phyloP scores from a whole-genome alignment of 2,329 filamentous ascomycete genomes.

The Periconia sp. region DNA sequence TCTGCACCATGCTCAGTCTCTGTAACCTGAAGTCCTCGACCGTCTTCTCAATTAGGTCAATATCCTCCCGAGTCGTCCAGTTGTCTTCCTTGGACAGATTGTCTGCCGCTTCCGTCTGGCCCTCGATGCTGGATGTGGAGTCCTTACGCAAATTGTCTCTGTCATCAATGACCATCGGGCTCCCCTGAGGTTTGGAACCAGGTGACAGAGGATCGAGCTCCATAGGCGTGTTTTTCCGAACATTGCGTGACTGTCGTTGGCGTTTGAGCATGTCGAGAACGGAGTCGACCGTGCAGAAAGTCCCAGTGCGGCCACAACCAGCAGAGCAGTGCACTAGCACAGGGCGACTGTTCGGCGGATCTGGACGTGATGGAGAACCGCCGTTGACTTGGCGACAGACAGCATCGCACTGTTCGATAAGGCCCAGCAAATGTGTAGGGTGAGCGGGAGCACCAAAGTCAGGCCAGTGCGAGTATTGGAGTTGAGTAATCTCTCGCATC shows the following conservation, averaged over 20 bases:
- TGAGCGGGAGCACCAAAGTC: slow-evolving; percentile 94
- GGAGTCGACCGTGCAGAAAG: slow-evolving; percentile 94
- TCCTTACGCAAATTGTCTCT: slow-evolving; percentile 5
- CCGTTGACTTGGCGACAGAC: slow-evolving; percentile 54
- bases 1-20: slow-evolving; percentile 95
- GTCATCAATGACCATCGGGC: slow-evolving; percentile 6
- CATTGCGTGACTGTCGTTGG: slow-evolving; percentile 57
- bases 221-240: slow-evolving; percentile 47
- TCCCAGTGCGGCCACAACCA: slow-evolving; percentile 91
- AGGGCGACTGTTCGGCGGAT: slow-evolving; percentile 59
- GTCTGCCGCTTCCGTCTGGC: slow-evolving; percentile 11
- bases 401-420: slow-evolving; percentile 90
- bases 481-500: slow-evolving; percentile 88
- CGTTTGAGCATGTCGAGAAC: slow-evolving; percentile 96
- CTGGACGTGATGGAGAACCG: slow-evolving; percentile 60
- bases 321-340: slow-evolving; percentile 94
- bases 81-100: slow-evolving; percentile 49
- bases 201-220: slow-evolving; percentile 34
- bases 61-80: slow-evolving; percentile 70
- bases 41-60: slow-evolving; percentile 82
- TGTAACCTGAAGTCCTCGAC: slow-evolving; percentile 90
- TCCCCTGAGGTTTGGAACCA: background rate
- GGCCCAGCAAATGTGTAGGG: slow-evolving; percentile 78
- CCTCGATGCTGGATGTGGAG: slow-evolving; percentile 5
- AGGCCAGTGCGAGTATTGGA: slow-evolving; percentile 96